Evolutionary conservation across 2,329 filamentous ascomycete species (phyloP).

Genomic region (Paecilomyces formosus): DNA sequence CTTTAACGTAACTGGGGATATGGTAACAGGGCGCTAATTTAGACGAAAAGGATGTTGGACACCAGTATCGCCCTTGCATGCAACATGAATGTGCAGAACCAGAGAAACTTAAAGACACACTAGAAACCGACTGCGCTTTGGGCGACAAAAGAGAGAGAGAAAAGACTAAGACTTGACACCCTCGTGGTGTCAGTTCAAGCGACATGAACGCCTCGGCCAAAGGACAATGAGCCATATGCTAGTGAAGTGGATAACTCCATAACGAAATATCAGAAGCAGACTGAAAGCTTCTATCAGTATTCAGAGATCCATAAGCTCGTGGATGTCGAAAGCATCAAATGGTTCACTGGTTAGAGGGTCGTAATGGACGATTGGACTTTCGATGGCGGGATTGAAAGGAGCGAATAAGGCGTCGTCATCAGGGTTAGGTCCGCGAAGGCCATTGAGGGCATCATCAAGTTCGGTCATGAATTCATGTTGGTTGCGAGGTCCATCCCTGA

Average conservation of each 20-base stretch:
- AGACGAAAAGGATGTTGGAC: background rate
- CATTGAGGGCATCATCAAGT: conserved; percentile 8
- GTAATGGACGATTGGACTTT: conserved; percentile 11
- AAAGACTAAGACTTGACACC: no score
- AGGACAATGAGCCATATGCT: background rate
- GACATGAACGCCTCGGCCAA: background rate
- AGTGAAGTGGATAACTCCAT: background rate
- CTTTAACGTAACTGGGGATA: background rate
- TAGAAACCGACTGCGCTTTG: no score
- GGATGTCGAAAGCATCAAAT: conserved; percentile 20
- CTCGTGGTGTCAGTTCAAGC: no score
- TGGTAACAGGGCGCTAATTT: background rate
- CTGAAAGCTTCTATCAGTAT: background rate
- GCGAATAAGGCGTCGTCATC: conserved; percentile 11
- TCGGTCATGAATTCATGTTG: conserved; percentile 8
- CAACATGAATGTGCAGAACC: no score
- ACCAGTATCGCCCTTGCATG: background rate
- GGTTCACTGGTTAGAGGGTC: conserved; percentile 17
- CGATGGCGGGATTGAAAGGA: conserved; percentile 16
- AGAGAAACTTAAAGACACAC: no score
- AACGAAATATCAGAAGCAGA: background rate
- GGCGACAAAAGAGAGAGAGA: no score
- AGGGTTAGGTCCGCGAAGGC: background rate
- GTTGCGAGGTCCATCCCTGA: background rate
- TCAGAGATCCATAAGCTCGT: conserved; percentile 10